phyloP scores from a whole-genome alignment of 2,329 filamentous ascomycete genomes.

The Cordyceps fumosorosea region DNA sequence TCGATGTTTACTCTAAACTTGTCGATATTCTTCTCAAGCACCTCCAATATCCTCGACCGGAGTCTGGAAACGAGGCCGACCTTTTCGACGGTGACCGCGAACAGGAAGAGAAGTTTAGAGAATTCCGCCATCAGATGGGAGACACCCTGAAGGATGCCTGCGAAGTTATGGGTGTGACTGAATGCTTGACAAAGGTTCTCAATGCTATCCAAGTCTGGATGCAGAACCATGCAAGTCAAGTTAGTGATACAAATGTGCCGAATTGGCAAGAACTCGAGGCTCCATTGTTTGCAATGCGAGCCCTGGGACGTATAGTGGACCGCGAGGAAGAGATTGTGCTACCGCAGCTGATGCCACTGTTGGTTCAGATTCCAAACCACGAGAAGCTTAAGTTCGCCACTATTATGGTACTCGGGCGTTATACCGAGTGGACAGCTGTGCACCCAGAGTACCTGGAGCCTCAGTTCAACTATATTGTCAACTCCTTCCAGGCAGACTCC shows the following conservation, averaged over 20 bases:
- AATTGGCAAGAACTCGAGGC: conserved; percentile 97
- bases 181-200: conserved; percentile 86
- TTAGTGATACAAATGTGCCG: conserved; percentile 67
- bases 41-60: conserved; percentile 76
- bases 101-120: conserved; percentile 92
- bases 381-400: conserved; percentile 98
- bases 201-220: conserved; percentile 84
- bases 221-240: conserved; percentile 69
- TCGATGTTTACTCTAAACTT: conserved; percentile 79
- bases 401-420: conserved; percentile 93
- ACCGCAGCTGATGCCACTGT: conserved; percentile 83
- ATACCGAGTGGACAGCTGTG: conserved; percentile 95
- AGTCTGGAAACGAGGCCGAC: conserved; percentile 68
- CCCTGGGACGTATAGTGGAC: conserved; percentile 94
- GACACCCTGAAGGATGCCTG: conserved; percentile 97
- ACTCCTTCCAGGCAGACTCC: conserved; percentile 81
- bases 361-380: conserved; percentile 90
- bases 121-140: conserved; percentile 95
- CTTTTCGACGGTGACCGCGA: conserved; percentile 94
- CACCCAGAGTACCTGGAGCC: conserved; percentile 88
- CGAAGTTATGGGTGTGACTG: conserved; percentile 88
- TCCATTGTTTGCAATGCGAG: conserved; percentile 88
- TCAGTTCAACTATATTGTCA: conserved; percentile 93
- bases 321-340: conserved; percentile 81
- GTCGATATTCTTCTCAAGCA: conserved; percentile 92